Evolutionary conservation across 1,284 basidiomycete species (phyloP), one percentile per base, ranked within the genome.

Genomic region (Ganoderma resinaceum): DNA sequence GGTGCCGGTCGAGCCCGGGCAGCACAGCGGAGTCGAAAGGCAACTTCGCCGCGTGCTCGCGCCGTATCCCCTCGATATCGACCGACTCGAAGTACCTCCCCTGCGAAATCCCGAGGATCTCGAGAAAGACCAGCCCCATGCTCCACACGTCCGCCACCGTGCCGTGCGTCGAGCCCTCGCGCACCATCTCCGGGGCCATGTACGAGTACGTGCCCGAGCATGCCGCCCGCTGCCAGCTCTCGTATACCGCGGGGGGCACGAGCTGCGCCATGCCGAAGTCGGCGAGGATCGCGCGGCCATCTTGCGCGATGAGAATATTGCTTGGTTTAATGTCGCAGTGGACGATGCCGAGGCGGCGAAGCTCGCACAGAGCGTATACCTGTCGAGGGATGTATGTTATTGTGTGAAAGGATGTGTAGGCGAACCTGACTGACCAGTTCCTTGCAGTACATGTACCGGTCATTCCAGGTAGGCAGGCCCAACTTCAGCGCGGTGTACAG

Each of bases 161-260:
- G 26, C 63, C 64, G 66, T 71, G 76, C 2, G 55, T 61, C 33
- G 37, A 38, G 4, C 43, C 46, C 20, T 31, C 40, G n/a, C 46
- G 29, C 1, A 68, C 52, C 29, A 73, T 61, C 71, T 12, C 69
- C 23, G 31, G 77, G 71, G 40, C 76, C 18, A 40, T 37, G 40
- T 65, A 37, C 23, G 29, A n/a, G 20, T 35, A 43, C 7, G 62
- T 58, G 38, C 62, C 53, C 43, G 16, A 29, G 12, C 12, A 35
- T 1, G 31, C 29, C 29, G 46, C 14, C 3, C 20, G 8, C 23
- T 7, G 26, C 62, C 62, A 63, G 9, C 9, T n/a, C 43, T 60
- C 62, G 58, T 61, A 67, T 81, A 82, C 62, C 26, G 9, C n/a
- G 20, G 66, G 38, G 0, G 14, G 33, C 6, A 88, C 90, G 9